Percentiles rank a stretch among this genome's conserved stretches.
These are phyloP conservation scores for Scytalidium lignicola DNA, from an alignment of 2,329 filamentous ascomycete species.

Conservation along the genomic window DNA sequence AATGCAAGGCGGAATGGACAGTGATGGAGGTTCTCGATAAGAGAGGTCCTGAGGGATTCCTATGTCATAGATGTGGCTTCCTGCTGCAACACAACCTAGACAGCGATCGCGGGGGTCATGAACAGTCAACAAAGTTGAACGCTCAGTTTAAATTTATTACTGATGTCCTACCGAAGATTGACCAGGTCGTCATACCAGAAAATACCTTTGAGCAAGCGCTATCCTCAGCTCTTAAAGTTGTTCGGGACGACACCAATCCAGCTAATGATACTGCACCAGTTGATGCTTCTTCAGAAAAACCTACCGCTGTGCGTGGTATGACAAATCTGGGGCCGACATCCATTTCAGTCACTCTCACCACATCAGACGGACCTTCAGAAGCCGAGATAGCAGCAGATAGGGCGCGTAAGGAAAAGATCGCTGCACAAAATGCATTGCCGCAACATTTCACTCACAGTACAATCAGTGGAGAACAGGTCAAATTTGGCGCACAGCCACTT, in stretches of 20 bases:
- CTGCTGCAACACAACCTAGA: slow-evolving; percentile 62
- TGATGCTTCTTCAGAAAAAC: slow-evolving; percentile 46
- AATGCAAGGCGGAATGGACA: slow-evolving; percentile 83
- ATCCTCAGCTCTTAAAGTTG: slow-evolving; percentile 55
- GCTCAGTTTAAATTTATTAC: slow-evolving; percentile 76
- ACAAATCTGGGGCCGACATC: slow-evolving; percentile 62
- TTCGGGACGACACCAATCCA: slow-evolving; percentile 63
- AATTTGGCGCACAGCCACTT: slow-evolving; percentile 31
- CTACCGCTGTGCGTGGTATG: slow-evolving; percentile 65
- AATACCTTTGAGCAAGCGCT: slow-evolving; percentile 69
- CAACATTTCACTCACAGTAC: slow-evolving; percentile 69
- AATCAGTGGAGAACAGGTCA: slow-evolving; percentile 58
- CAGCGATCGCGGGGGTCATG: slow-evolving; percentile 63
- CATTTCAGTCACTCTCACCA: slow-evolving; percentile 65
- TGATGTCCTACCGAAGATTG: slow-evolving; percentile 70
- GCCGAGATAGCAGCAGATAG: slow-evolving; percentile 62
- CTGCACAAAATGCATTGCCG: slow-evolving; percentile 64
- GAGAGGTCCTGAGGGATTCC: slow-evolving; percentile 63
- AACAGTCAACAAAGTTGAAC: slow-evolving; percentile 70
- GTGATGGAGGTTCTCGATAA: slow-evolving; percentile 83
- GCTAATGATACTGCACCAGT: slow-evolving; percentile 55
- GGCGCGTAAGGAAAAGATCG: slow-evolving; percentile 59
- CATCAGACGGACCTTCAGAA: slow-evolving; percentile 59
- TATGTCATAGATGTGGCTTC: slow-evolving; percentile 73
- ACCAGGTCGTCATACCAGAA: slow-evolving; percentile 67